phyloP scores from a whole-genome alignment of 2,329 filamentous ascomycete species.

The Phialemoniopsis sp. region DNA sequence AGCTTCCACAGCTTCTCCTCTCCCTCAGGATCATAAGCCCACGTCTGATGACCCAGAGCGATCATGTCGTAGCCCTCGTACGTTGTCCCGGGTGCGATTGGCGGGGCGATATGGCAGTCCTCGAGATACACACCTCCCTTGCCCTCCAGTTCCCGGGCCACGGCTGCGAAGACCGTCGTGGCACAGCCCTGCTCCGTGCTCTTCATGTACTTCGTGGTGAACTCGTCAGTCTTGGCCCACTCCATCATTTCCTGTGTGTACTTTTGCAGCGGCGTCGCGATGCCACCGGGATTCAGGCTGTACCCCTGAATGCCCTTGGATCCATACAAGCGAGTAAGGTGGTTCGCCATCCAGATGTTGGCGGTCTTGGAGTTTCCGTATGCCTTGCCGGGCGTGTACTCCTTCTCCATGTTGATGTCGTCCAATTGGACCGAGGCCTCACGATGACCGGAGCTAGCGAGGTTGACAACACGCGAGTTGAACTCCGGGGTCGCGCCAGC shows the following conservation, averaged over 20 bases:
- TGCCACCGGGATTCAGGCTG: constrained; percentile 38
- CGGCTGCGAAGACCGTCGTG: constrained; percentile 32
- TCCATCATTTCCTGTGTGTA: constrained; percentile 15
- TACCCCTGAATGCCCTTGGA: constrained; percentile 31
- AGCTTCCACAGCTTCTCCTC: no score
- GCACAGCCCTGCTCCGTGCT: constrained; percentile 34
- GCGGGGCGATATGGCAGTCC: constrained; percentile 26
- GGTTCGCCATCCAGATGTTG: constrained; percentile 41
- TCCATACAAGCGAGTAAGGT: constrained; percentile 39
- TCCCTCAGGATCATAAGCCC: no score
- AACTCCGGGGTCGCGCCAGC: constrained; percentile 29
- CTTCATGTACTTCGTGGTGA: constrained; percentile 17
- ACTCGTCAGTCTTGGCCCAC: constrained; percentile 8
- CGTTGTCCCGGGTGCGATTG: no score
- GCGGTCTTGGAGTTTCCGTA: constrained; percentile 41
- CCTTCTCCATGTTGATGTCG: constrained; percentile 31
- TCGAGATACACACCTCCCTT: constrained; percentile 36
- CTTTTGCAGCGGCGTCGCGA: constrained; percentile 22
- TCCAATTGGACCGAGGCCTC: constrained; percentile 23
- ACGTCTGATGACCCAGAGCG: no score
- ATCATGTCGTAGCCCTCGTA: no score
- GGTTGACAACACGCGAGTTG: constrained; percentile 36
- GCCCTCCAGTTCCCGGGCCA: constrained; percentile 29
- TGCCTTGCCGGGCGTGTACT: constrained; percentile 25
- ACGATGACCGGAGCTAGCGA: constrained; percentile 37